phyloP scores from a whole-genome alignment of 1,284 basidiomycete genomes.

The Volvariella volvacea region DNA sequence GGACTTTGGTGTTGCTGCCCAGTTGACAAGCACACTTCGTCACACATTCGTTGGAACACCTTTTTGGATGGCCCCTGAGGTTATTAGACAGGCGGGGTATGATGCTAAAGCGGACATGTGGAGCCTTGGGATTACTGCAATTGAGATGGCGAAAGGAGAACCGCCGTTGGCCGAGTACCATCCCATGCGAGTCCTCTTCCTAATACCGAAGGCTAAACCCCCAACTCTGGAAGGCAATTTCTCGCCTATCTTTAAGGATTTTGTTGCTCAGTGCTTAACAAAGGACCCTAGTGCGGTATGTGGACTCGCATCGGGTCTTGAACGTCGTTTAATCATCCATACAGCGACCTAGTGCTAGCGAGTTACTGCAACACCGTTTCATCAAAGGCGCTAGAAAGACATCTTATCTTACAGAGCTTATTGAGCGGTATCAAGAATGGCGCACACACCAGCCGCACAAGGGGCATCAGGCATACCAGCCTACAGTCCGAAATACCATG shows the following conservation, averaged over 20 bases:
- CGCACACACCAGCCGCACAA: conserved; percentile 53
- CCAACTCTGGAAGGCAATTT: conserved; percentile 87
- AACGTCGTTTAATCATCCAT: conserved; percentile 7
- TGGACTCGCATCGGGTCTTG: conserved; percentile 11
- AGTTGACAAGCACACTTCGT: conserved; percentile 80
- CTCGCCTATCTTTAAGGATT: conserved; percentile 86
- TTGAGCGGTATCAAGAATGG: conserved; percentile 76
- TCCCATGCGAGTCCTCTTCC: conserved; percentile 92
- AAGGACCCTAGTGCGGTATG: conserved; percentile 82
- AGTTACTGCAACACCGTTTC: conserved; percentile 89
- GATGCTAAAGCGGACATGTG: conserved; percentile 96
- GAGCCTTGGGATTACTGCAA: conserved; percentile 95
- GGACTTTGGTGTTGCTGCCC: conserved; percentile 94
- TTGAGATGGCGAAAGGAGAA: conserved; percentile 93
- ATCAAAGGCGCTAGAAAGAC: conserved; percentile 81
- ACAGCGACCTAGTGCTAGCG: conserved; percentile 85
- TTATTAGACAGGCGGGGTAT: conserved; percentile 96
- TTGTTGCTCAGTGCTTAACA: conserved; percentile 85
- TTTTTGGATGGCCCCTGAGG: conserved; percentile 98
- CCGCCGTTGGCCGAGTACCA: conserved; percentile 92
- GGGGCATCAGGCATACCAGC: conserved; percentile 42
- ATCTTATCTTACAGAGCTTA: conserved; percentile 77
- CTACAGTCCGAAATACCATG: conserved; percentile 46
- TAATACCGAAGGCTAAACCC: conserved; percentile 95
- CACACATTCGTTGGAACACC: conserved; percentile 96